Base-by-base conservation (phyloP, 2,329 filamentous ascomycete species). In the Neofusicoccum laricinum region DNA sequence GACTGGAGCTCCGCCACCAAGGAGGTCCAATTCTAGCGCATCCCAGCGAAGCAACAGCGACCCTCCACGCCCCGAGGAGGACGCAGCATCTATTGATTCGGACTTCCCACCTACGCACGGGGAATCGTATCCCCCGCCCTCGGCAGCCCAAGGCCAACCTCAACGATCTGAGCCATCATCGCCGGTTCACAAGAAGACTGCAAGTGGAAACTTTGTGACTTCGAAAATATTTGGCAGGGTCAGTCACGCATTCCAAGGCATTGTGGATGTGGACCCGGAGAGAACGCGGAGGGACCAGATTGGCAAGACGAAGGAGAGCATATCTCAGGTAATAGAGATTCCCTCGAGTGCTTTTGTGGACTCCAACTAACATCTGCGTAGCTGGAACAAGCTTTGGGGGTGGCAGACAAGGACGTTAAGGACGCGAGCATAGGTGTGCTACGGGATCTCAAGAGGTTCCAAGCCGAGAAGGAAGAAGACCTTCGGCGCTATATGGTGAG, bases 231-330 rank as follows among this genome's bases (percentile, higher is more conserved):
- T 99, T 76, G 95, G 94, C 0, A 91, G 93, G 11, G 90, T 99
- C 67, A 96, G 92, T 63, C 94, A 99, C 78, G 95, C 95, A 0
- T 92, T 98, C 38, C 92, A 98, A 73, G 95, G 95, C 3, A 94
- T 98, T 71, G 94, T 95, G 1, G 95, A 99, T 75, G 92, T 96
- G 46, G 95, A 99, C 73, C 95, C 95, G 0, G 95, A 99, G 79
- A 85, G 93, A 67, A 97, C 93, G 48, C 85, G 95, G 61, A 86
- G 95, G 62, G 95, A 99, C 75, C 90, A 92, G 68, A 97, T 99
- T 70, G 93, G 94, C 43, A 98, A 97, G 83, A 99, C 95, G 0
- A 88, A 90, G 68, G 95, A 99, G 78, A 91, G 88, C 65, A 88
- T 99, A 67, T 85, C 81, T 14, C 83, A 87, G 76, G 83, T 84